Evolutionary conservation across 2,329 filamentous ascomycete genomes (phyloP).

Genomic region (Ceratocystis ficicola): DNA sequence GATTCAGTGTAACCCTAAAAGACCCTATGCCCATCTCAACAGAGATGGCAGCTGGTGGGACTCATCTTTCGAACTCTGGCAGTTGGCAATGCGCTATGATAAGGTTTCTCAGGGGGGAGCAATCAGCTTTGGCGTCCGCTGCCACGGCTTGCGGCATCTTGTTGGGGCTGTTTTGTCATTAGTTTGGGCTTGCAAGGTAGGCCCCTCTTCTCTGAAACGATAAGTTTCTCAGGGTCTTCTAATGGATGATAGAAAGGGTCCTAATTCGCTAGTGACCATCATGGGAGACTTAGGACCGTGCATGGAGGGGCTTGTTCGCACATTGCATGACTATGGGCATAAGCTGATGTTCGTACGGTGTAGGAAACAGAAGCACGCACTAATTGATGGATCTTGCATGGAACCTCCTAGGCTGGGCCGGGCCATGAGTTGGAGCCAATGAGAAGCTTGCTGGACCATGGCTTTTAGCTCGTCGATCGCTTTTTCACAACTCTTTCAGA

Average conservation of each 20-base stretch:
- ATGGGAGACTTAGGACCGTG: background rate
- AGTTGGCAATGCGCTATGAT: no score
- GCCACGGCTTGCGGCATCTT: background rate
- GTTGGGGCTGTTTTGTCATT: background rate
- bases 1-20: background rate
- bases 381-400: background rate
- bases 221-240: background rate
- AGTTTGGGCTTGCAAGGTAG: background rate
- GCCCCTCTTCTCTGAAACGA: constrained; percentile 11
- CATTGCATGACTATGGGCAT: background rate
- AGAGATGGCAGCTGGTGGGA: no score
- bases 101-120: no score
- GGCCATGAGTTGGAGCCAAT: background rate
- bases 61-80: no score
- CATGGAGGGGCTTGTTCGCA: background rate
- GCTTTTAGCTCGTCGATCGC: constrained; percentile 7
- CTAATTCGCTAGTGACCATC: background rate
- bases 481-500: background rate
- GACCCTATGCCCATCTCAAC: background rate
- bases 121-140: no score
- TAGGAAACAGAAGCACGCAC: background rate
- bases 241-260: background rate
- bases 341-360: background rate
- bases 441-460: background rate
- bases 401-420: background rate